phyloP scores from a whole-genome alignment of 108 stramenopile genomes.

The Fistulifera solaris region DNA sequence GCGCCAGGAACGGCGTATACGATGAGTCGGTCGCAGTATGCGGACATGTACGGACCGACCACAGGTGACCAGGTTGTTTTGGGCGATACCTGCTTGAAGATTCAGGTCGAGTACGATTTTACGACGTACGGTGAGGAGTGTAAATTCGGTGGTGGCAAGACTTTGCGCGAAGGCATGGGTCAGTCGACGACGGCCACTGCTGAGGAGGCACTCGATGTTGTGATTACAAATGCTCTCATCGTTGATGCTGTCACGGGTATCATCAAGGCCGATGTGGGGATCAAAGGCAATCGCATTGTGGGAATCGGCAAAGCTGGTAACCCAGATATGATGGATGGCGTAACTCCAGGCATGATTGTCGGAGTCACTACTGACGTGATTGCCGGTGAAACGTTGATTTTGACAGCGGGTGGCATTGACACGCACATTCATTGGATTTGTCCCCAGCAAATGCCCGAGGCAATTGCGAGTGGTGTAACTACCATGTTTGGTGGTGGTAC shows the following conservation, averaged over 20 bases:
- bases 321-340: constrained; percentile 91
- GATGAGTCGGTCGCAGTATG: constrained; percentile 43
- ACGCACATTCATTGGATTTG: constrained; percentile 97
- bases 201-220: constrained; percentile 71
- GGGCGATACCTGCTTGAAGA: constrained; percentile 83
- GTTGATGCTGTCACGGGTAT: constrained; percentile 83
- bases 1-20: constrained; percentile 30
- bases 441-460: constrained; percentile 93
- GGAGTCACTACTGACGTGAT: constrained; percentile 95
- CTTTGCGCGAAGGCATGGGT: constrained; percentile 98
- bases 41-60: constrained; percentile 82
- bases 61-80: constrained; percentile 79
- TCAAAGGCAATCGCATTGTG: constrained; percentile 84
- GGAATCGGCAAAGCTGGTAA: constrained; percentile 98
- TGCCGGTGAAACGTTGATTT: constrained; percentile 93
- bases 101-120: constrained; percentile 69
- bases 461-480: constrained; percentile 87
- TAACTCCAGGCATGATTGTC: constrained; percentile 73
- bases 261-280: constrained; percentile 92
- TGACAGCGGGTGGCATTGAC: constrained; percentile 95
- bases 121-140: constrained; percentile 92
- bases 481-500: constrained; percentile 95
- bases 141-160: constrained; percentile 97
- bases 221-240: constrained; percentile 95
- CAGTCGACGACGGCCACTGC: constrained; percentile 71